Conservation (phyloP, 306 rosid species). For the Acacia crassicarpa region DNA sequence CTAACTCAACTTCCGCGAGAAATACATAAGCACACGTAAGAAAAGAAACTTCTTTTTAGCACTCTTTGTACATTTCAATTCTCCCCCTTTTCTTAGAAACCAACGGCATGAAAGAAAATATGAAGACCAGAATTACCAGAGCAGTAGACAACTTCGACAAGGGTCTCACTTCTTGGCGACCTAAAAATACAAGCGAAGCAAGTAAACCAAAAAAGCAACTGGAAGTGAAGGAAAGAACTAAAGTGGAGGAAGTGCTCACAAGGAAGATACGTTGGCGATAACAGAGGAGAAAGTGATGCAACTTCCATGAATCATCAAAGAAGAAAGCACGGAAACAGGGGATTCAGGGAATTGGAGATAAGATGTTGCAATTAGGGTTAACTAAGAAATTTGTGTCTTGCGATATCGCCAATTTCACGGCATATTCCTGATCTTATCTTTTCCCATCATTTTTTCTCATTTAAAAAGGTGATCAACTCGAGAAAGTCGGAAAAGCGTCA, state of each 20-base stretch:
- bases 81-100: neutral
- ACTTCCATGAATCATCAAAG: constrained; percentile 31
- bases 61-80: neutral
- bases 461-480: neutral
- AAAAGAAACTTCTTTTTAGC: neutral
- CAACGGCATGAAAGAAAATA: neutral
- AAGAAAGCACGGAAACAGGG: neutral
- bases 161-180: constrained; percentile 17
- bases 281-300: constrained; percentile 15
- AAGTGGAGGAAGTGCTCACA: neutral
- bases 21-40: neutral
- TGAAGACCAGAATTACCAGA: constrained; percentile 15
- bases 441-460: neutral
- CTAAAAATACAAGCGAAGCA: constrained; percentile 3
- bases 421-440: neutral
- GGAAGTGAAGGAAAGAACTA: neutral
- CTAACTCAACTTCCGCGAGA: neutral
- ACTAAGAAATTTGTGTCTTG: neutral
- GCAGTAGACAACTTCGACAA: constrained; percentile 20
- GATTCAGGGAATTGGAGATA: neutral
- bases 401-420: constrained; percentile 11
- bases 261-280: constrained; percentile 4
- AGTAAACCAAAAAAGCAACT: neutral
- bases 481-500: neutral
- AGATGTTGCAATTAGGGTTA: neutral